Conservation (phyloP, 1,284 basidiomycete species). For the Coniophora puteana region DNA sequence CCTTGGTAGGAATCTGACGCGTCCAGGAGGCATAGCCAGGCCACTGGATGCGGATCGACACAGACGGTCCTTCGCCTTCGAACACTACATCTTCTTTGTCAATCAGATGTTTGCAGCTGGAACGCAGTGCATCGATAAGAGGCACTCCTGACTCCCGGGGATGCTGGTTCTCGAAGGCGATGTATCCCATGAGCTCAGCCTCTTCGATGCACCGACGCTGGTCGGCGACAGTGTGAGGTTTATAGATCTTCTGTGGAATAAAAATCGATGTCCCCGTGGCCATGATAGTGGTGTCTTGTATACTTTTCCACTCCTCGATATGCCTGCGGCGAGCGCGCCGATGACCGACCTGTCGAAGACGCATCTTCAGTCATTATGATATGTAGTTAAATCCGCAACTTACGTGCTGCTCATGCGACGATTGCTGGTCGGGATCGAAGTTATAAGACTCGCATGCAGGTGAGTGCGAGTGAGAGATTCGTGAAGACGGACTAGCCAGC, state of each 20-base stretch:
- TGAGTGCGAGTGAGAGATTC: too few species aligned
- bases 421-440: too few species aligned
- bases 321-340: too few species aligned
- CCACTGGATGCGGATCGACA: conserved; percentile 72
- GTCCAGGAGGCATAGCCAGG: conserved; percentile 70
- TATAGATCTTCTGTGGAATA: conserved; percentile 63
- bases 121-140: conserved; percentile 44
- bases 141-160: conserved; percentile 55
- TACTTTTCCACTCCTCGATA: conserved; percentile 10
- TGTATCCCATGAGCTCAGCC: conserved; percentile 52
- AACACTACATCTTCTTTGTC: conserved; percentile 57
- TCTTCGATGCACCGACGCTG: conserved; percentile 66
- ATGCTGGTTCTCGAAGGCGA: conserved; percentile 51
- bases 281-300: conserved; percentile 12
- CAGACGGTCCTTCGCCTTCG: conserved; percentile 61
- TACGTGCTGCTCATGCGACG: too few species aligned
- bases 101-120: conserved; percentile 34
- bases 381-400: too few species aligned
- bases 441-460: too few species aligned
- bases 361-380: too few species aligned
- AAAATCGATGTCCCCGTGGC: conserved; percentile 34
- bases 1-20: conserved; percentile 66
- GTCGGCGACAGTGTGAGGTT: conserved; percentile 66
- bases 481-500: too few species aligned
- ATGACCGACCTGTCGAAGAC: too few species aligned